These are phyloP conservation scores for Diplodia seriata DNA, from an alignment of 2,329 filamentous ascomycete species.

Conservation along the genomic window DNA sequence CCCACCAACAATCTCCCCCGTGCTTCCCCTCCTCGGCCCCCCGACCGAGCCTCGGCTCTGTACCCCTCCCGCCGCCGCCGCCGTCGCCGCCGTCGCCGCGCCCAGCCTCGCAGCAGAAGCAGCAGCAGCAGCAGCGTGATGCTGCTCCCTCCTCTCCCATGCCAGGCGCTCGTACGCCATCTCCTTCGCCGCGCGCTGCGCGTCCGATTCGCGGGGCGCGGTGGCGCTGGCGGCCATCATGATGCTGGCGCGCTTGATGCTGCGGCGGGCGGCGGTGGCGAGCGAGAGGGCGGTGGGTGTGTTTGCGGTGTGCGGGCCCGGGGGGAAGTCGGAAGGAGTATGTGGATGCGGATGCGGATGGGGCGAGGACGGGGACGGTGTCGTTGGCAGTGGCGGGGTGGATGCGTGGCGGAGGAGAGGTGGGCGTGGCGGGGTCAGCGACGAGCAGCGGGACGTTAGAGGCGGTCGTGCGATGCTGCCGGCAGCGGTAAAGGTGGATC, in stretches of 20 bases:
- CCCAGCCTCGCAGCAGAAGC: not conserved
- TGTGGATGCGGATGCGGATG: not conserved
- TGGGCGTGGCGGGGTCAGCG: not conserved
- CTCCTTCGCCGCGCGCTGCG: constrained; percentile 43
- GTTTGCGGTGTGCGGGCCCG: not conserved
- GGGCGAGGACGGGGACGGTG: not conserved
- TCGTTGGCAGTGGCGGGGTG: not conserved
- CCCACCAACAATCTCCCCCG: not conserved
- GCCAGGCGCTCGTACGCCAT: constrained; percentile 49
- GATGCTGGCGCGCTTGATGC: constrained; percentile 35
- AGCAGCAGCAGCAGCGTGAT: constrained; percentile 15
- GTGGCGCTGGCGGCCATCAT: not conserved
- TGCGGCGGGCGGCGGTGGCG: constrained; percentile 23
- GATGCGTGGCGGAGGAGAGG: not conserved
- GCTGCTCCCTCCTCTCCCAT: constrained; percentile 44
- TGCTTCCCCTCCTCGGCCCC: not conserved
- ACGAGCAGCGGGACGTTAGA: not conserved
- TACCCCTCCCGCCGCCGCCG: not conserved
- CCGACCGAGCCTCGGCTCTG: not conserved
- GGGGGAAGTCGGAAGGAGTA: not conserved
- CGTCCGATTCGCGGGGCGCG: constrained; percentile 47
- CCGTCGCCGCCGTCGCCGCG: no score
- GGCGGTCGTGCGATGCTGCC: not conserved
- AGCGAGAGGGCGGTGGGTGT: not conserved
- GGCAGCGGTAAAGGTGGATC: not conserved